Percentiles rank a stretch among this genome's conserved stretches.
phyloP scores from a whole-genome alignment of 108 stramenopile genomes.

The Cyclotella choctawhatcheeana region DNA sequence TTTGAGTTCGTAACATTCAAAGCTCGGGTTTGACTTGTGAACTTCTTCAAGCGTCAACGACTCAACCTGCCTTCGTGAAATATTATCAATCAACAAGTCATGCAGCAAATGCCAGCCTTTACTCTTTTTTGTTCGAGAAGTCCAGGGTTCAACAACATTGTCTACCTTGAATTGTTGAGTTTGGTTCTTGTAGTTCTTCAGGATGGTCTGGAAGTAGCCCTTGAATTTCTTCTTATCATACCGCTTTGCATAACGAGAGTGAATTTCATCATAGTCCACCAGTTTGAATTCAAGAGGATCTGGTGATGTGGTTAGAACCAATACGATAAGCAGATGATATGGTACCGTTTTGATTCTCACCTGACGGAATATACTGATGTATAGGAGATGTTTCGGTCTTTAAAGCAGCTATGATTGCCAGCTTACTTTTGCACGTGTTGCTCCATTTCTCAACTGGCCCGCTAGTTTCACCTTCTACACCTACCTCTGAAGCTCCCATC shows the following conservation, averaged over 20 bases:
- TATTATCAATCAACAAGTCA: neutral
- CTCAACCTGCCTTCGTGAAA: neutral
- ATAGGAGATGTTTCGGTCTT: constrained; percentile 2
- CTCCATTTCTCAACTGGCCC: neutral
- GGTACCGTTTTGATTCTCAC: neutral
- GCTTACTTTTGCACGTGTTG: neutral
- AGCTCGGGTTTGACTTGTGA: neutral
- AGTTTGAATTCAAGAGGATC: constrained; percentile 5
- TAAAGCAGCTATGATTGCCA: neutral
- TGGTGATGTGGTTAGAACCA: neutral
- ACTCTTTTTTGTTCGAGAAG: neutral
- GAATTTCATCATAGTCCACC: neutral
- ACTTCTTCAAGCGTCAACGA: neutral
- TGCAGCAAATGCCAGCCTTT: neutral
- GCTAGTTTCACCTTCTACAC: neutral
- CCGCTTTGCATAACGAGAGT: neutral
- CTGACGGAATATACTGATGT: neutral
- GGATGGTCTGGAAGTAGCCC: neutral
- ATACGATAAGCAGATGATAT: neutral
- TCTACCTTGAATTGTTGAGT: neutral
- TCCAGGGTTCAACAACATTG: neutral
- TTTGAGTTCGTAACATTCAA: neutral
- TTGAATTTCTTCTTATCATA: constrained; percentile 10
- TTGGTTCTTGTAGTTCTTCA: constrained; percentile 4
- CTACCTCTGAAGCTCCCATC: neutral